phyloP scores from a whole-genome alignment of 495 filamentous ascomycete species.

The Talaromyces proteolyticus region DNA sequence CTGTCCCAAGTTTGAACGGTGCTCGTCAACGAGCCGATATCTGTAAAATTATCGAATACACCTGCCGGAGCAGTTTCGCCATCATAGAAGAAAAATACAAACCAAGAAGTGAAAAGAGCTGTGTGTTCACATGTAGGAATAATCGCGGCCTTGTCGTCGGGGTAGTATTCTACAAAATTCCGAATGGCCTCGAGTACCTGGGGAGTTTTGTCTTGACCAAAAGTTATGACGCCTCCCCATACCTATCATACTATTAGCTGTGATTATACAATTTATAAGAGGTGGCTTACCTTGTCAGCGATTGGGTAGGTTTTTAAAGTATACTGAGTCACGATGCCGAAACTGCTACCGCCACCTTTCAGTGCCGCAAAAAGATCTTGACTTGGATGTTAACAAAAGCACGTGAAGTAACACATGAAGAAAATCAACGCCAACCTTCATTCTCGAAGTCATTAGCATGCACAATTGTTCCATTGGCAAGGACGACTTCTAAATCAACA shows the following conservation, averaged over 20 bases:
- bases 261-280: neutral
- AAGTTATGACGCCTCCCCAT: slow-evolving; percentile 51
- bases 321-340: slow-evolving; percentile 56
- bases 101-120: slow-evolving; percentile 45
- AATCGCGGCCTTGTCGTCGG: slow-evolving; percentile 44
- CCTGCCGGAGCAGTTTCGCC: slow-evolving; percentile 47
- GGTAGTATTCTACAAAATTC: slow-evolving; percentile 46
- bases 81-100: slow-evolving; percentile 60
- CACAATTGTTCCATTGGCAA: slow-evolving; percentile 48
- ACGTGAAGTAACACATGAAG: slow-evolving; percentile 8
- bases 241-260: too few relatives aligned
- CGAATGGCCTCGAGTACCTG: slow-evolving; percentile 40
- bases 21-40: slow-evolving; percentile 33
- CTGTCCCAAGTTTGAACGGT: slow-evolving; percentile 45
- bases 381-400: neutral
- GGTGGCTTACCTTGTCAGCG: slow-evolving; percentile 16
- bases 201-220: slow-evolving; percentile 34
- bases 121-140: slow-evolving; percentile 50
- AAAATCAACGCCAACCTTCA: slow-evolving; percentile 17
- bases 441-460: slow-evolving; percentile 36
- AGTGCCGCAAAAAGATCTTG: slow-evolving; percentile 52
- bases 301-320: slow-evolving; percentile 39
- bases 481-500: slow-evolving; percentile 48
- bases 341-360: slow-evolving; percentile 54
- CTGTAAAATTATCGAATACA: slow-evolving; percentile 51